Evolutionary conservation across 139 green algal genomes (phyloP).

Genomic region (Klebsormidium nitens): DNA sequence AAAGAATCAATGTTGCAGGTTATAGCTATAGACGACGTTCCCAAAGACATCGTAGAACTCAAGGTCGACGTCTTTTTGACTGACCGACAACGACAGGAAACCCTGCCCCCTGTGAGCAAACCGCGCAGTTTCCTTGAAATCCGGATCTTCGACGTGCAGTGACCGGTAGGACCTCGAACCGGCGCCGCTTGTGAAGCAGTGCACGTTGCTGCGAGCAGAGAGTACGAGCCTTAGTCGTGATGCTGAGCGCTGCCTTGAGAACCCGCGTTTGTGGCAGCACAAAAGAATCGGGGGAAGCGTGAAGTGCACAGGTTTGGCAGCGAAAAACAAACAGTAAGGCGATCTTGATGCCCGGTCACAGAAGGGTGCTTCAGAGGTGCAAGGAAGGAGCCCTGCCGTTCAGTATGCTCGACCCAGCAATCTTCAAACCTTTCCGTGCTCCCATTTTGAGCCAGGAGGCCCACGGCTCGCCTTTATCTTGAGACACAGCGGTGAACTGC

Average conservation of each 20-base stretch:
- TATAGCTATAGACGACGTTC: conserved; percentile 16
- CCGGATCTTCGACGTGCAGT: neutral
- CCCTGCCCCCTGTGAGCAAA: conserved; percentile 27
- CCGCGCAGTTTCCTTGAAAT: neutral
- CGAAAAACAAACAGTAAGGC: too few species aligned
- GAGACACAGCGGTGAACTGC: too few species aligned
- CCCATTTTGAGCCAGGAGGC: too few species aligned
- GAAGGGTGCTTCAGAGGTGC: neutral
- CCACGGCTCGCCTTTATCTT: too few species aligned
- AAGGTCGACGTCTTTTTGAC: neutral
- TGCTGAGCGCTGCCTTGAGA: too few species aligned
- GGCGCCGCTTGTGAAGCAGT: conserved; percentile 32
- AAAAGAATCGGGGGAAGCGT: too few species aligned
- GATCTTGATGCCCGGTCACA: too few species aligned
- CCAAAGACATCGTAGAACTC: conserved; percentile 23
- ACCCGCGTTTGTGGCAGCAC: too few species aligned
- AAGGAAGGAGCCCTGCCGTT: neutral
- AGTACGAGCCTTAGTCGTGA: conserved; percentile 10
- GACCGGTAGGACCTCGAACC: conserved; percentile 30
- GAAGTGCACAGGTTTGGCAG: too few species aligned
- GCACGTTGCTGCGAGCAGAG: conserved; percentile 7
- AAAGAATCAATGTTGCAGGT: too few species aligned
- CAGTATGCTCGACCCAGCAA: too few species aligned
- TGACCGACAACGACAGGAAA: conserved; percentile 11
- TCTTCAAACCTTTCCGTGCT: too few species aligned